These are phyloP conservation scores for Funneliformis geosporum DNA, from an alignment of 192 early-diverging fungal species.

Conservation along the genomic window DNA sequence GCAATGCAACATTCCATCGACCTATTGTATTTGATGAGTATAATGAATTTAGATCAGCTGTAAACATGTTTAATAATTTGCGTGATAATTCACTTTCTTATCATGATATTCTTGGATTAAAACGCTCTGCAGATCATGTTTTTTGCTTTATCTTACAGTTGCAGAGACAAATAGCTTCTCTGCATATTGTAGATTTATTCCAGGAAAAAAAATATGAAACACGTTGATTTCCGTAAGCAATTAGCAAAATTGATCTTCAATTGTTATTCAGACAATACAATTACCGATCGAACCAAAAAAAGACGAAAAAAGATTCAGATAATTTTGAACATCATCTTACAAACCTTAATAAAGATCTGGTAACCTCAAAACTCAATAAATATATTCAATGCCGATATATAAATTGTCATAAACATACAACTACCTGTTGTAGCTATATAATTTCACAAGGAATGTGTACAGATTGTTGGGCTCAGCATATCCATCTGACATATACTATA, in stretches of 20 bases:
- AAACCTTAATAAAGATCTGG: background rate
- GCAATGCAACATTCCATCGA: background rate
- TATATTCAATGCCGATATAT: no score
- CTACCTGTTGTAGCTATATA: background rate
- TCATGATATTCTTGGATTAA: no score
- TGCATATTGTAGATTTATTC: no score
- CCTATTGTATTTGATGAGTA: no score
- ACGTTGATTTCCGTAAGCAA: slow-evolving; percentile 13
- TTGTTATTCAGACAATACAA: background rate
- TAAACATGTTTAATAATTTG: slow-evolving; percentile 14
- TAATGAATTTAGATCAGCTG: no score
- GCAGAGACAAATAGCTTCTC: no score
- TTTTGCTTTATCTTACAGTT: no score
- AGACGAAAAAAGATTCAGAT: background rate
- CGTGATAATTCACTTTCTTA: slow-evolving; percentile 2
- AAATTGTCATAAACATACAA: slow-evolving; percentile 7
- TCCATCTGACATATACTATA: background rate
- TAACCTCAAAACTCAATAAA: background rate
- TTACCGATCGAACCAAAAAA: slow-evolving; percentile 15
- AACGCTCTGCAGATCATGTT: background rate
- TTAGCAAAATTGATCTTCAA: slow-evolving; percentile 5
- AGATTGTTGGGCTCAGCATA: background rate
- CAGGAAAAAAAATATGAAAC: slow-evolving; percentile 8
- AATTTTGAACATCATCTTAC: background rate
- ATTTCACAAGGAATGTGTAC: background rate